Evolutionary conservation across 805 yeast species (phyloP), one percentile per base, ranked within the genome.

Genomic region (Candida bentonensis): DNA sequence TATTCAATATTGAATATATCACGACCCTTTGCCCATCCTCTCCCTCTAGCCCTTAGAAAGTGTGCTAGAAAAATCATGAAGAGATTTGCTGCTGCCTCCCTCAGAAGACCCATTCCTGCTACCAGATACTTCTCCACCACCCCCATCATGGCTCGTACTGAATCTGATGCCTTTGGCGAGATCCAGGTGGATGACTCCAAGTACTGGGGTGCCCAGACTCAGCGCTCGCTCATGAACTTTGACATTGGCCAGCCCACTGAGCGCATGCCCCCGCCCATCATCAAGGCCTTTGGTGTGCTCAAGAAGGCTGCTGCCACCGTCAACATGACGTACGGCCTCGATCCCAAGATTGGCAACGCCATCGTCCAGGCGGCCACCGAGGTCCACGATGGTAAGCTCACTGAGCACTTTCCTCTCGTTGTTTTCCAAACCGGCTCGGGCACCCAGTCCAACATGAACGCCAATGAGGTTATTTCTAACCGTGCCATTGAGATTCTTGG

Each of bases 401-500:
- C 78, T 50, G 95, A 82, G 58, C 95, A 92, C 66, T 92, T 92
- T 79, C 98, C 98, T 47, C 73, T 92, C 63, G 98, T 92, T 47
- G 96, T 92, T 28, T 92, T 87, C 82, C 98, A 92, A 72, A 92
- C 98, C 48, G 98, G 98, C 48, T 84, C 95, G 25, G 98, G 98
- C 64, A 92, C 98, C 47, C 98, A 92, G 69, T 81, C 94, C 51
- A 92, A 92, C 73, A 92, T 92, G 97, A 89, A 92, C 66, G 95
- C 97, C 61, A 92, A 92, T 66, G 98, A 92, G 72, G 98, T 92
- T 54, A 92, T 92, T 59, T 85, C 96, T 46, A 92, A 92, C 77
- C 80, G 98, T 60, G 98, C 98, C 56, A 92, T 92, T 65, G 97
- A 92, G 69, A 59, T 92, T 44, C 74, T 92, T 53, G 97, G 96